phyloP scores from a whole-genome alignment of 306 rosid genomes.

The Adenanthera pavonina region DNA sequence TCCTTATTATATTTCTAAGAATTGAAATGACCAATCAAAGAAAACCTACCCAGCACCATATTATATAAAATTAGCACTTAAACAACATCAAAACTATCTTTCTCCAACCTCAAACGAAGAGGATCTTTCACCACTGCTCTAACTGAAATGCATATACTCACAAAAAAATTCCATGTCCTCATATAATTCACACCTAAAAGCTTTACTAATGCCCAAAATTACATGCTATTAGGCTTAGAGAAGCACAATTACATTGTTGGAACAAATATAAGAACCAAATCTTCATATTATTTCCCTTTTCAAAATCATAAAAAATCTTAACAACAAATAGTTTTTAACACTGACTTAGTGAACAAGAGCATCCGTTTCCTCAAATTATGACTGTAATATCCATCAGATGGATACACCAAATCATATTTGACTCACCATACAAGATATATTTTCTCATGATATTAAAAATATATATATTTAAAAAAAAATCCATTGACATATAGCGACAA shows the following conservation, averaged over 20 bases:
- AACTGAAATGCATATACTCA: background rate
- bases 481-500: background rate
- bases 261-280: background rate
- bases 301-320: background rate
- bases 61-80: background rate
- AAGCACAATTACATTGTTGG: background rate
- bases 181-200: background rate
- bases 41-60: background rate
- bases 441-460: background rate
- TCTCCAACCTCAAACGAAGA: background rate
- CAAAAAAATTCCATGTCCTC: background rate
- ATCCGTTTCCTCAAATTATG: background rate
- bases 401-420: slow-evolving; percentile 4
- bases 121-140: background rate
- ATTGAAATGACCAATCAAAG: background rate
- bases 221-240: background rate
- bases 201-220: background rate
- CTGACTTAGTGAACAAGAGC: background rate
- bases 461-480: background rate
- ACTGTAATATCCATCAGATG: background rate
- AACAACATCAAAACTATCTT: background rate
- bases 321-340: background rate
- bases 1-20: background rate
- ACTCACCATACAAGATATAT: slow-evolving; percentile 2
- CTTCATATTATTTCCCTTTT: background rate